phyloP scores from a whole-genome alignment of 1,284 basidiomycete species.

The Meripilus lineatus region DNA sequence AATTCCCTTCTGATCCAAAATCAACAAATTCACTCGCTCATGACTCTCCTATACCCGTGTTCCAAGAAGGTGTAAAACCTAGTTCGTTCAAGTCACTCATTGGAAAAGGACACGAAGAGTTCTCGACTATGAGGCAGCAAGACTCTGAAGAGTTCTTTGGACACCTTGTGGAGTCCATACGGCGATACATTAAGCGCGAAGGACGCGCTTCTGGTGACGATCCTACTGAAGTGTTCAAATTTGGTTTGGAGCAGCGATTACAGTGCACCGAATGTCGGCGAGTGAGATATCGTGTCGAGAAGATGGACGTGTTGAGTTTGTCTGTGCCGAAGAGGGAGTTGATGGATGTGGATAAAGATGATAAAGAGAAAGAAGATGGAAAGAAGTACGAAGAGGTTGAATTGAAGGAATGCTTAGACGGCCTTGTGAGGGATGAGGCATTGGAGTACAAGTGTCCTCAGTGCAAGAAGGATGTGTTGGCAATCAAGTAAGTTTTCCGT shows the following conservation, averaged over 20 bases:
- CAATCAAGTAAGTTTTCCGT: conserved; percentile 46
- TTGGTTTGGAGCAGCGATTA: conserved; percentile 81
- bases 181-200: conserved; percentile 58
- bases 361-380: conserved; percentile 41
- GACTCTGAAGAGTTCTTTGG: conserved; percentile 95
- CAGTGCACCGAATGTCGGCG: conserved; percentile 79
- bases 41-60: conserved; percentile 48
- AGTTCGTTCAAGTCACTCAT: conserved; percentile 86
- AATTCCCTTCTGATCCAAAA: conserved; percentile 23
- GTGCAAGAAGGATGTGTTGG: conserved; percentile 62
- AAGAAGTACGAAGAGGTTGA: conserved; percentile 71
- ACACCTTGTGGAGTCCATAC: conserved; percentile 70
- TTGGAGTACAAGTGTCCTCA: conserved; percentile 68
- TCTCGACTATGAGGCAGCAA: conserved; percentile 95
- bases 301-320: conserved; percentile 75
- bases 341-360: conserved; percentile 37
- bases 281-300: conserved; percentile 88
- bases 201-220: conserved; percentile 25
- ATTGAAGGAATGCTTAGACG: conserved; percentile 67
- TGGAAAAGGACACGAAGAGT: conserved; percentile 92
- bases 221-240: conserved; percentile 76
- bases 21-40: conserved; percentile 32
- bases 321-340: conserved; percentile 68
- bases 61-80: conserved; percentile 87
- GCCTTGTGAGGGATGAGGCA: conserved; percentile 62